Conservation (phyloP, 805 yeast species). For the Ogataea trehalophila region DNA sequence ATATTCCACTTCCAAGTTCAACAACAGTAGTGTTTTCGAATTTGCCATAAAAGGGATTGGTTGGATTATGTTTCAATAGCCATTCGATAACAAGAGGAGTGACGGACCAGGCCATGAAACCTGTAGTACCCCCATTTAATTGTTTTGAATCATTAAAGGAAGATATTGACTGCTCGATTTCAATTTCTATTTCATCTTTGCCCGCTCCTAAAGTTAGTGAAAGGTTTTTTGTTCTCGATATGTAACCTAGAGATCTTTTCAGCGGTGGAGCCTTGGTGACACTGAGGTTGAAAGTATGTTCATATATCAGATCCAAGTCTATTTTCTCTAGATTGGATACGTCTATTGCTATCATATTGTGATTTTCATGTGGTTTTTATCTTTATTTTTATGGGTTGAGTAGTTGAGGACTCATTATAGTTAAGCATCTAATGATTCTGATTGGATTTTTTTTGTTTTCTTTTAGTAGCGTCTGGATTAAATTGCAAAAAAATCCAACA, state of each 20-base stretch:
- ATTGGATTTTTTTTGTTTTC: neutral
- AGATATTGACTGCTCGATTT: constrained; percentile 31
- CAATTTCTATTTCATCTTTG: constrained; percentile 7
- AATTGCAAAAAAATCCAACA: no score
- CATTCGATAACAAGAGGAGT: constrained; percentile 48
- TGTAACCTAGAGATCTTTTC: constrained; percentile 20
- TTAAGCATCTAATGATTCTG: neutral
- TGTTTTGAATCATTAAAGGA: constrained; percentile 29
- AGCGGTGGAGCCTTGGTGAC: constrained; percentile 12
- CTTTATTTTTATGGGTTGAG: neutral
- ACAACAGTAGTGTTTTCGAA: constrained; percentile 31
- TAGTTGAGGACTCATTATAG: neutral
- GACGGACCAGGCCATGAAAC: constrained; percentile 59
- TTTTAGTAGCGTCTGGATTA: neutral
- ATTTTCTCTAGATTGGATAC: constrained; percentile 3
- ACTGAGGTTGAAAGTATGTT: constrained; percentile 26
- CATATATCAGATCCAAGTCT: constrained; percentile 15
- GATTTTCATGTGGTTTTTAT: no score
- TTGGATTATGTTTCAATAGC: constrained; percentile 32
- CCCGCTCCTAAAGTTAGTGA: constrained; percentile 15
- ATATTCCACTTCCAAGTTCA: constrained; percentile 61
- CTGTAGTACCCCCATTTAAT: constrained; percentile 45
- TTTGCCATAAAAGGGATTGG: constrained; percentile 25
- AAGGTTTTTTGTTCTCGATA: constrained; percentile 15
- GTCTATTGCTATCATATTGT: neutral